Conservation (phyloP, 73 alveolate genomes). For the Paramecium primaurelia region DNA sequence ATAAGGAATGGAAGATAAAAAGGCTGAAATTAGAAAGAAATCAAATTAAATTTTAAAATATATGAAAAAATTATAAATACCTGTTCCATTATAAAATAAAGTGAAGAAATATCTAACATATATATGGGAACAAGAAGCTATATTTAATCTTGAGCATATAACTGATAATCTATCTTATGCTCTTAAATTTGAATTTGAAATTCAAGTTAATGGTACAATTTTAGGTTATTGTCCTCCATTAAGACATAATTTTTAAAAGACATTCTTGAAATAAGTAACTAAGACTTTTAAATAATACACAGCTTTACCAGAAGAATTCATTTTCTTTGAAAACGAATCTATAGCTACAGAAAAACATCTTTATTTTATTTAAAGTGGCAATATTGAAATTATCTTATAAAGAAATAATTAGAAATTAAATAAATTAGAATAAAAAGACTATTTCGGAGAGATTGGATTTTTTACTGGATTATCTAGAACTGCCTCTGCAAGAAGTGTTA, state of each 20-base stretch:
- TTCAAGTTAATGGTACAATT: conserved; percentile 19
- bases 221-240: not conserved
- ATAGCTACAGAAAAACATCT: not conserved
- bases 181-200: not conserved
- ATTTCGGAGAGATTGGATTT: conserved; percentile 44
- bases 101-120: conserved; percentile 56
- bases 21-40: not conserved
- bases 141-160: not conserved
- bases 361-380: conserved; percentile 21
- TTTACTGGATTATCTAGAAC: conserved; percentile 8
- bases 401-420: not conserved
- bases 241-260: not conserved
- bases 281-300: conserved; percentile 24
- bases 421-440: not conserved
- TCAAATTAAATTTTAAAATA: conserved; percentile 50
- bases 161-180: conserved; percentile 33
- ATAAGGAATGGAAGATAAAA: conserved; percentile 59
- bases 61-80: conserved; percentile 52
- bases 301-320: conserved; percentile 34
- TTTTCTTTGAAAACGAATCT: not conserved
- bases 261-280: not conserved
- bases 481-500: conserved; percentile 37
- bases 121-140: conserved; percentile 36
- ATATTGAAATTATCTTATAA: not conserved
- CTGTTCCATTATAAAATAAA: conserved; percentile 30